Evolutionary conservation across 345 rosid species (phyloP).

Genomic region (Rhodomyrtus tomentosa): DNA sequence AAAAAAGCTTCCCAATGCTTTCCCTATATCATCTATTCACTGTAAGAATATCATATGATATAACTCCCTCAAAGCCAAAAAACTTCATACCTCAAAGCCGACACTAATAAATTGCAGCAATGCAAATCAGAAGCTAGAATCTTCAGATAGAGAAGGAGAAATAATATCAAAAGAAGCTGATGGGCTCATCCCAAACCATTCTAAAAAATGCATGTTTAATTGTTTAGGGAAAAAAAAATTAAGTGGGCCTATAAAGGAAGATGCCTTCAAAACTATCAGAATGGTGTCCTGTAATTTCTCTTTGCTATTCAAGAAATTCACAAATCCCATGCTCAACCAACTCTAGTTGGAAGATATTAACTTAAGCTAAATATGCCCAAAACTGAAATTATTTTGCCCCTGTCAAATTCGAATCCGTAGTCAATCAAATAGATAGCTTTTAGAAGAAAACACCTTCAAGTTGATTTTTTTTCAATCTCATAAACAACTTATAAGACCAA

Average conservation of each 20-base stretch:
- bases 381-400: background rate
- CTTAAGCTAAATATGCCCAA: background rate
- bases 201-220: background rate
- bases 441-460: background rate
- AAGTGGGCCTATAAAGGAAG: background rate
- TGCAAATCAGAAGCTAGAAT: background rate
- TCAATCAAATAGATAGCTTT: background rate
- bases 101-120: background rate
- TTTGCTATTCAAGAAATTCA: background rate
- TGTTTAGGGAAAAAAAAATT: background rate
- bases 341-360: background rate
- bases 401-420: background rate
- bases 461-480: background rate
- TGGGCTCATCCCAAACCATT: background rate
- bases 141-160: background rate
- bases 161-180: background rate
- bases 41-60: background rate
- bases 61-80: background rate
- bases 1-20: background rate
- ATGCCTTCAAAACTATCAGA: background rate
- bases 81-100: background rate
- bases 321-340: background rate
- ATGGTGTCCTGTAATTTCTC: background rate
- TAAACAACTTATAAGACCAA: background rate
- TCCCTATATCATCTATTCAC: background rate